These are phyloP conservation scores for Aschersonia sp. DNA, from an alignment of 2,329 filamentous ascomycete genomes.

Conservation along the genomic window DNA sequence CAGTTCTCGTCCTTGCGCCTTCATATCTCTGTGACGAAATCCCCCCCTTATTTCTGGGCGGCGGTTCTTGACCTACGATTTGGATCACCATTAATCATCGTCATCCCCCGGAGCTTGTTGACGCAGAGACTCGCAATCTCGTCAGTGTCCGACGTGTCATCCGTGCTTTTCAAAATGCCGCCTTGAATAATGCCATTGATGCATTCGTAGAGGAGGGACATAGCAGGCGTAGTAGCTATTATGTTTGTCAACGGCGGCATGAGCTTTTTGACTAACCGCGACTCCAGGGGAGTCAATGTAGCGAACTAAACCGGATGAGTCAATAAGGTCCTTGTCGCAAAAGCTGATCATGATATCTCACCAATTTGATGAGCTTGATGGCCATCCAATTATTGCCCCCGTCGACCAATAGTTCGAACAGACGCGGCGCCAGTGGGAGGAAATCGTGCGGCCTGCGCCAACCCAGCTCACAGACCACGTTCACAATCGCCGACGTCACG, in stretches of 20 bases:
- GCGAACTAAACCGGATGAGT: constrained; percentile 52
- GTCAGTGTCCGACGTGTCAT: constrained; percentile 68
- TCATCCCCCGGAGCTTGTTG: constrained; percentile 84
- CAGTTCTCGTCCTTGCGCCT: neutral
- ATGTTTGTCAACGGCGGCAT: constrained; percentile 82
- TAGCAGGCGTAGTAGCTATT: constrained; percentile 86
- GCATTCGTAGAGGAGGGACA: constrained; percentile 97
- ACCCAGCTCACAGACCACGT: constrained; percentile 90
- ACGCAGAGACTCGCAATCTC: constrained; percentile 90
- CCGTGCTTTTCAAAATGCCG: constrained; percentile 74
- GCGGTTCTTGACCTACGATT: constrained; percentile 50
- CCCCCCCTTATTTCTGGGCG: no score
- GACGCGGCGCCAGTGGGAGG: constrained; percentile 72
- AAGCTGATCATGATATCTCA: constrained; percentile 15
- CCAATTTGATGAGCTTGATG: constrained; percentile 96
- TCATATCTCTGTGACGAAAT: neutral
- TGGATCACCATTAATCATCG: constrained; percentile 82
- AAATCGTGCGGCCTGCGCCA: constrained; percentile 93
- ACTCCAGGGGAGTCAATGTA: constrained; percentile 82
- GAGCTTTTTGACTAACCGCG: constrained; percentile 79
- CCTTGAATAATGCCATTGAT: constrained; percentile 98
- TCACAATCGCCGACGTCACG: constrained; percentile 90
- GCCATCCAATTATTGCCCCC: constrained; percentile 99
- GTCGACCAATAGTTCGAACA: constrained; percentile 87
- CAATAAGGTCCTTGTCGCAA: constrained; percentile 14